Base-by-base conservation (phyloP, 1,284 basidiomycete genomes). In the Tilletia indica region DNA sequence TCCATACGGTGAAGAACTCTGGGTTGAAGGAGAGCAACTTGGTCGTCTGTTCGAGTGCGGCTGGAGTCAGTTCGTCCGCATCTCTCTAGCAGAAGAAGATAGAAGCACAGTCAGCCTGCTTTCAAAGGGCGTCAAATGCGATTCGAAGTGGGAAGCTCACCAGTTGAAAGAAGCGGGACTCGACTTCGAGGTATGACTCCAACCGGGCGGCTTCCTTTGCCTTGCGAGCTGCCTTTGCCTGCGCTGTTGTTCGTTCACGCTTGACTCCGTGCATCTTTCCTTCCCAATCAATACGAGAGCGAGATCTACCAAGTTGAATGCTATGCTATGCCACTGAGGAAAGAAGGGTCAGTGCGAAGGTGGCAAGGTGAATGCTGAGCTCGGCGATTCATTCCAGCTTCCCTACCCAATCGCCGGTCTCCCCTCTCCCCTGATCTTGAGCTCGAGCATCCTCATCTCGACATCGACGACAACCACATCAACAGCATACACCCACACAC, bases 1-100 rank as follows among this genome's bases (percentile, higher is more conserved):
- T 84, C 82, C 82, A 84, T 4, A 75, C 81, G 5, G 82, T 80
- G 69, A 82, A 83, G 42, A 80, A 75, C 58, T 84, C 82, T 9
- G 82, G 82, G 70, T 83, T 84, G 63, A 79, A 68, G 5, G 78
- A 72, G 3, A 84, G 73, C 21, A 84, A 69, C 16, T 76, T 73
- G 2, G 79, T 78, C 0, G 80, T 82, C 39, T 72, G 74, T 14
- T 78, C 74, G 38, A 83, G 74, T 3, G 76, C 74, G 0, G 70
- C 71, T 1, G 58, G 39, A 34, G 6, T 64, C 12, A 48, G 31
- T 3, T 36, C 70, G 34, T 68, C 34, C 36, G 58, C 54, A 25
- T 58, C 51, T 51, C 58, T 66, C 70, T 71, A 31, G 21, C 51
- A 14, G n/a, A 47, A 45, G 4, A 5, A 9, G 12, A 47, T 12